phyloP scores from a whole-genome alignment of 2,329 filamentous ascomycete genomes.

The Trichophaea hybrida region DNA sequence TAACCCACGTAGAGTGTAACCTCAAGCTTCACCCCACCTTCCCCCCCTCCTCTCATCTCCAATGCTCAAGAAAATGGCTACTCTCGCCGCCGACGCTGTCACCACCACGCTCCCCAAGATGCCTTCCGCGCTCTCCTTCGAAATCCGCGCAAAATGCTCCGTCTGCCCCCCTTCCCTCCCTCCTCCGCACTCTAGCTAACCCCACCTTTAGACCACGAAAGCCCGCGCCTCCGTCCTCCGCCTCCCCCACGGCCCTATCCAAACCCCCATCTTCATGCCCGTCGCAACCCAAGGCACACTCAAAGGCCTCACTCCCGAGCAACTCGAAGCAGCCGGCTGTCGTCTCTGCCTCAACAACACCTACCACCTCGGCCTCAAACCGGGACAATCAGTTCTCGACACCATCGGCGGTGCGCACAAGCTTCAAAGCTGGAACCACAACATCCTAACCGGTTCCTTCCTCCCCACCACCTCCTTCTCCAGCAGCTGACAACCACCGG shows the following conservation, averaged over 20 bases:
- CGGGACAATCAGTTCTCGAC: slow-evolving; percentile 78
- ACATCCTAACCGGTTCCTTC: slow-evolving; percentile 60
- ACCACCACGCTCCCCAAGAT: slow-evolving; percentile 19
- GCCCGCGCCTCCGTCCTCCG: slow-evolving; percentile 77
- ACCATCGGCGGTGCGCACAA: slow-evolving; percentile 83
- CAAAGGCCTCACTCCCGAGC: slow-evolving; percentile 84
- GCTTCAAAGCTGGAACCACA: slow-evolving; percentile 87
- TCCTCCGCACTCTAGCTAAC: slow-evolving; percentile 12
- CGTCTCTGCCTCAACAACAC: slow-evolving; percentile 93
- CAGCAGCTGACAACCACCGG: neutral
- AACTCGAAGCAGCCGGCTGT: slow-evolving; percentile 79
- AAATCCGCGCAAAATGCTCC: slow-evolving; percentile 64
- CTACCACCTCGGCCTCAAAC: slow-evolving; percentile 89
- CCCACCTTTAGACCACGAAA: slow-evolving; percentile 60
- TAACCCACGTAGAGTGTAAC: too few relatives aligned
- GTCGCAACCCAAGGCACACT: slow-evolving; percentile 93
- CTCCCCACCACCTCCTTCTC: neutral
- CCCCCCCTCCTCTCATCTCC: neutral
- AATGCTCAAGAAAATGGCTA: slow-evolving; percentile 21
- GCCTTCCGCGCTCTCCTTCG: slow-evolving; percentile 53
- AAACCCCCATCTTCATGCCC: slow-evolving; percentile 93
- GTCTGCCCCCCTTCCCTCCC: slow-evolving; percentile 39
- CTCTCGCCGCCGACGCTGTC: slow-evolving; percentile 5
- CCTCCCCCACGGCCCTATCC: slow-evolving; percentile 80
- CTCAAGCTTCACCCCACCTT: neutral